phyloP scores from a whole-genome alignment of 2,329 filamentous ascomycete species.

The Chalara sp. region DNA sequence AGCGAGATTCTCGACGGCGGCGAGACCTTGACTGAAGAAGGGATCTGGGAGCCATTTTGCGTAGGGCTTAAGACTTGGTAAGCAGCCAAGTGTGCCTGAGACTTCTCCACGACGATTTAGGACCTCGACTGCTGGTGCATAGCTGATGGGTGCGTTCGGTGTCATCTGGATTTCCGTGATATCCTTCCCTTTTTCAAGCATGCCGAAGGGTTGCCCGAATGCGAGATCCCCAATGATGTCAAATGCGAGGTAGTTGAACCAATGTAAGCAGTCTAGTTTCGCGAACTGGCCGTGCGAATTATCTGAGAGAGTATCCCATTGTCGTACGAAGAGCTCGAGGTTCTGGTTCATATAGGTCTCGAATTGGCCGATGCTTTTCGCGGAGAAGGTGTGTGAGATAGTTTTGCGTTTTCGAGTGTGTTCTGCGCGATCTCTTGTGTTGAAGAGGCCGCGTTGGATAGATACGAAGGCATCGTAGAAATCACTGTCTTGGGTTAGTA shows the following conservation, averaged over 20 bases:
- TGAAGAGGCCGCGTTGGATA: slow-evolving; percentile 80
- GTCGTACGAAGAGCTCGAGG: slow-evolving; percentile 62
- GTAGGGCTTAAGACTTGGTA: slow-evolving; percentile 69
- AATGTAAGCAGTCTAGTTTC: slow-evolving; percentile 67
- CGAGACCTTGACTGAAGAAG: slow-evolving; percentile 70
- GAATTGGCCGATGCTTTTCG: slow-evolving; percentile 75
- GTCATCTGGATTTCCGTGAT: slow-evolving; percentile 64
- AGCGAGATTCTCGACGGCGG: slow-evolving; percentile 72
- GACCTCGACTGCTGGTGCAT: slow-evolving; percentile 77
- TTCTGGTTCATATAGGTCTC: slow-evolving; percentile 85
- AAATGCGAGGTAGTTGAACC: slow-evolving; percentile 65
- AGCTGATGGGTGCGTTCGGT: slow-evolving; percentile 54
- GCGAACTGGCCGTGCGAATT: slow-evolving; percentile 39
- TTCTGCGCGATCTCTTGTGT: slow-evolving; percentile 73
- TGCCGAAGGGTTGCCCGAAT: slow-evolving; percentile 74
- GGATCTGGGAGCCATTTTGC: slow-evolving; percentile 74
- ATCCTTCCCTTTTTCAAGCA: slow-evolving; percentile 73
- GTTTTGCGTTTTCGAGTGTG: slow-evolving; percentile 87
- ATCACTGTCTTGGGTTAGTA: slow-evolving; percentile 43
- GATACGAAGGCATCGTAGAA: slow-evolving; percentile 92
- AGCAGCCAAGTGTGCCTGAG: slow-evolving; percentile 69
- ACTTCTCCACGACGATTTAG: slow-evolving; percentile 85
- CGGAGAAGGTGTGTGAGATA: slow-evolving; percentile 78
- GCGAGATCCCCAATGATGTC: slow-evolving; percentile 52
- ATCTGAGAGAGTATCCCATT: slow-evolving; percentile 61